These are phyloP conservation scores for Neopestalotiopsis sp. DNA, from an alignment of 2,329 filamentous ascomycete species.

Conservation along the genomic window DNA sequence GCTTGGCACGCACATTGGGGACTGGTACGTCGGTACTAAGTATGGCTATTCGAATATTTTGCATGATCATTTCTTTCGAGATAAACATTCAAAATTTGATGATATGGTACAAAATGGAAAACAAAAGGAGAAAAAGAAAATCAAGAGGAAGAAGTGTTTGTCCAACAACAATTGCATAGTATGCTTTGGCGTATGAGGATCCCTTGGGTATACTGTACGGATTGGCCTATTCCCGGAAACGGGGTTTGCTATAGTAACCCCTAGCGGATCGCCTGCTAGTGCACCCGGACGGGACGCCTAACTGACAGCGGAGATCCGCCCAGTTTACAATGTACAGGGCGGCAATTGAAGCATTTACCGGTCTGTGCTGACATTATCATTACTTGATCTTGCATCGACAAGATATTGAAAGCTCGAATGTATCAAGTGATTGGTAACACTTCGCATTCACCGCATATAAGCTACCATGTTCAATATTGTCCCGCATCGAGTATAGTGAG, in stretches of 20 bases:
- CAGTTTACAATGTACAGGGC: neutral
- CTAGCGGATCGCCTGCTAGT: neutral
- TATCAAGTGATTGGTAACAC: too few species aligned
- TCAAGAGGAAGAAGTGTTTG: neutral
- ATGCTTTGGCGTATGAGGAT: neutral
- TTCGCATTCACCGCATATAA: too few species aligned
- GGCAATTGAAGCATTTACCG: too few species aligned
- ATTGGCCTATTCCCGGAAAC: neutral
- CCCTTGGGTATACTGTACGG: neutral
- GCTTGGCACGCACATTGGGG: constrained; percentile 4
- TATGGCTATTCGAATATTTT: constrained; percentile 12
- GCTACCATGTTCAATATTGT: neutral
- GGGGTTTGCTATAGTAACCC: neutral
- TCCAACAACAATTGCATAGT: neutral
- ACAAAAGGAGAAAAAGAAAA: neutral
- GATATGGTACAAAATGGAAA: neutral
- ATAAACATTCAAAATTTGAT: neutral
- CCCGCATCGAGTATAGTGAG: too few species aligned
- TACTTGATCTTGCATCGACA: too few species aligned
- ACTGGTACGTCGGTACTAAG: constrained; percentile 11
- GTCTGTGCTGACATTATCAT: too few species aligned
- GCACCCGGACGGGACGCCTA: neutral
- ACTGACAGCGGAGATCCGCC: neutral
- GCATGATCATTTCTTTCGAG: constrained; percentile 22
- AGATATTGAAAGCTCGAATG: too few species aligned